A percentile compares a stretch with the other conserved stretches of the same genome.
Evolutionary conservation across 352 stramenopile genomes (phyloP).

Genomic region (Globisporangium cederbergense): DNA sequence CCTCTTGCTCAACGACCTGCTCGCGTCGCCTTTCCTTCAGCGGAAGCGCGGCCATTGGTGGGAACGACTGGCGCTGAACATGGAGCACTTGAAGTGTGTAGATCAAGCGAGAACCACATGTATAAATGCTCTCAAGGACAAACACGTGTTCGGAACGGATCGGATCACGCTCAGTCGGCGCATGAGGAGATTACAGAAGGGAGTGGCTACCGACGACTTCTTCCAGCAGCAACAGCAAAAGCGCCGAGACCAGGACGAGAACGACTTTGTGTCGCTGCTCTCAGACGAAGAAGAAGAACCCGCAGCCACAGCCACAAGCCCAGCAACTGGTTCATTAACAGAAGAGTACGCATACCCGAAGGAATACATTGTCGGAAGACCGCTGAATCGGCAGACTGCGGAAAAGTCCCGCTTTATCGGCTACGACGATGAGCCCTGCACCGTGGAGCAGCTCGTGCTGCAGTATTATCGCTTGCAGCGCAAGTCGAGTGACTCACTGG

Average conservation of each 20-base stretch:
- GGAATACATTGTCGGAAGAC: slow-evolving; percentile 59
- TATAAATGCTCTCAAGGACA: slow-evolving; percentile 50
- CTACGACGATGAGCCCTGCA: slow-evolving; percentile 83
- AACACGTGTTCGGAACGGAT: slow-evolving; percentile 49
- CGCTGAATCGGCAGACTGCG: slow-evolving; percentile 68
- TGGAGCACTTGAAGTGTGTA: slow-evolving; percentile 66
- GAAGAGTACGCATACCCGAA: slow-evolving; percentile 37
- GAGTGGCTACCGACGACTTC: neutral
- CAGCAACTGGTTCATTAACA: neutral
- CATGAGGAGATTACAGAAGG: slow-evolving; percentile 40
- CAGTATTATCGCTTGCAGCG: slow-evolving; percentile 61
- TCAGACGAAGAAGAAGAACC: slow-evolving; percentile 14
- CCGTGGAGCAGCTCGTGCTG: slow-evolving; percentile 81
- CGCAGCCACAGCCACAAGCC: neutral
- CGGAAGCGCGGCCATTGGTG: slow-evolving; percentile 76
- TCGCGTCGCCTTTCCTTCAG: slow-evolving; percentile 46
- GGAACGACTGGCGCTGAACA: slow-evolving; percentile 66
- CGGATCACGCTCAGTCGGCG: slow-evolving; percentile 52
- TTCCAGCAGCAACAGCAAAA: neutral
- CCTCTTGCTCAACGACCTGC: slow-evolving; percentile 60
- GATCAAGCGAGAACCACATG: slow-evolving; percentile 48
- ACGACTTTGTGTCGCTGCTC: slow-evolving; percentile 17
- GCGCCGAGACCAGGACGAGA: neutral
- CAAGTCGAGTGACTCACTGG: slow-evolving; percentile 9
- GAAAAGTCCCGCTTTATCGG: slow-evolving; percentile 86